Evolutionary conservation across 345 rosid species (phyloP), one percentile per base, ranked within the genome.

Genomic region (Hypericum perforatum): DNA sequence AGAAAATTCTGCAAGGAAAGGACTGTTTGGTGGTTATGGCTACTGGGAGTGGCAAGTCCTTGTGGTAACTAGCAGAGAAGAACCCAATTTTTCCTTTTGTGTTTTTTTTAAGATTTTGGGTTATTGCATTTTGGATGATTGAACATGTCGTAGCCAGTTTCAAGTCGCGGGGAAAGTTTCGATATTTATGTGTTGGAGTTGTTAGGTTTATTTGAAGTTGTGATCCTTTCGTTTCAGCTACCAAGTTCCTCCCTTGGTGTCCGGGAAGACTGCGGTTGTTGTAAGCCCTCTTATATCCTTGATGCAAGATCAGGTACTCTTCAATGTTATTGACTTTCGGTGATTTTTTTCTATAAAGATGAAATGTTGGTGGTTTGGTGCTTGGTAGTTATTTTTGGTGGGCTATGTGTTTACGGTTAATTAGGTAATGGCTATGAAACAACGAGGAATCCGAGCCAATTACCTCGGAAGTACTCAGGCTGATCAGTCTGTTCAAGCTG

Each of bases 11-110:
- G 7, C 61, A 63, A 8, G 57, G 52, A 52, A 72, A 62, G 44
- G 77, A 76, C 50, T 72, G 70, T 44, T 49, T 76, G 54, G 77
- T 67, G 9, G 77, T 76, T 41, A 76, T 76, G 77, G 81, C 81
- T 56, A 76, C 81, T 40, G 75, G 81, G 37, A 72, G 77, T 22
- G 81, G 81, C 13, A 76, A 76, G 54, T 76, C 81, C 56, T 52
- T 76, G 10, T 76, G 81, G 81, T 76, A 66, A 0, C 38, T 10
- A 15, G 36, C n/a, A 6, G 11, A 15, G 49, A 16, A 2, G 16
- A 22, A 47, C 6, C 9, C 39, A 41, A 16, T 48, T 12, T 7
- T 48, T 8, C 38, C n/a, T 39, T n/a, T 0, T 56, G 13, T 39
- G 5, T 10, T 8, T 12, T 53, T 46, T 14, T 0, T 46, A n/a